phyloP scores from a whole-genome alignment of 352 stramenopile species.

The Pythium graminicola region DNA sequence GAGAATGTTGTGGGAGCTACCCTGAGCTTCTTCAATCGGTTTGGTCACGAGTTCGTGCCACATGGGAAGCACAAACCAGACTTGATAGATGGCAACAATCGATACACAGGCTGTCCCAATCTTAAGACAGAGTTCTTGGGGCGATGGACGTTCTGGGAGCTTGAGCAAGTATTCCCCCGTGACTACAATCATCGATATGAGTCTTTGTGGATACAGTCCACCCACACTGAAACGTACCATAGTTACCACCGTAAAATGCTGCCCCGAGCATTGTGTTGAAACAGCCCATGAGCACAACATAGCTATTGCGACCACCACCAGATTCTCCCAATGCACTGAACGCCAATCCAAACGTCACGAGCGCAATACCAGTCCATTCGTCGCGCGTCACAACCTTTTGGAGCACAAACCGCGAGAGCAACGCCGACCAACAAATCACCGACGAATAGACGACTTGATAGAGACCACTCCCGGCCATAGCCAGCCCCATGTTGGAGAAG shows the following conservation, averaged over 20 bases:
- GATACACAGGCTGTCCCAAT: constrained; percentile 64
- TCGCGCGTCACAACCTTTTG: constrained; percentile 63
- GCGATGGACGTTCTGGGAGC: constrained; percentile 60
- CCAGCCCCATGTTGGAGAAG: constrained; percentile 77
- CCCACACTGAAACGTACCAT: constrained; percentile 29
- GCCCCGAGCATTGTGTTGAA: constrained; percentile 76
- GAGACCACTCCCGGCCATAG: constrained; percentile 74
- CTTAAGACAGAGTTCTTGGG: constrained; percentile 73
- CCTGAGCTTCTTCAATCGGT: constrained; percentile 67
- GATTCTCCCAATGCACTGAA: constrained; percentile 76
- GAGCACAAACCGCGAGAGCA: constrained; percentile 70
- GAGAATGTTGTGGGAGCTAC: constrained; percentile 54
- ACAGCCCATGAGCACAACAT: constrained; percentile 78
- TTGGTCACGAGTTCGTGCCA: constrained; percentile 75
- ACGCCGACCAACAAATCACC: constrained; percentile 82
- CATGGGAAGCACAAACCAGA: constrained; percentile 66
- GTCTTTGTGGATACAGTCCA: not conserved
- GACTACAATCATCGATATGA: too few relatives aligned
- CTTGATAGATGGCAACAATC: constrained; percentile 76
- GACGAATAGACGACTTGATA: constrained; percentile 84
- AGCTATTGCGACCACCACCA: constrained; percentile 46
- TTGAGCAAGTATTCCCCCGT: constrained; percentile 78
- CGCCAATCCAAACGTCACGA: constrained; percentile 77
- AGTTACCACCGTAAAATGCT: constrained; percentile 82
- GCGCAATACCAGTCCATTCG: constrained; percentile 74